phyloP scores from a whole-genome alignment of 2,329 filamentous ascomycete genomes.

The Phaeoacremonium minimum region DNA sequence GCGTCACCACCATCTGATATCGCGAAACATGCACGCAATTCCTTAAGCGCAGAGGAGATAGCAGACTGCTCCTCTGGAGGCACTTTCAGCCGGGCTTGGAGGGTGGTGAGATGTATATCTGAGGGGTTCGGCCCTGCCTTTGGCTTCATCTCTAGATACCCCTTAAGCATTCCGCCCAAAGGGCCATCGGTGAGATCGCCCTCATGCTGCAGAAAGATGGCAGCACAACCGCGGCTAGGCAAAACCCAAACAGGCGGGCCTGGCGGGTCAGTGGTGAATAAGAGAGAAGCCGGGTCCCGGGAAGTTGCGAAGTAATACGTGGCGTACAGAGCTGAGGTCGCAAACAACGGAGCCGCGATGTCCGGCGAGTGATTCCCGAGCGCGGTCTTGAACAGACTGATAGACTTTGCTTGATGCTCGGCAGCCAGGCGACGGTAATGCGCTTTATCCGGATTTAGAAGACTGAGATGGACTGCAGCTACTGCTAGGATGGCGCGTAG shows the following conservation, averaged over 20 bases:
- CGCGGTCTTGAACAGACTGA: slow-evolving; percentile 15
- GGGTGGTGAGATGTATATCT: slow-evolving; percentile 2
- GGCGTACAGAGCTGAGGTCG: slow-evolving; percentile 17
- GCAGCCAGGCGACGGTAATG: slow-evolving; percentile 8
- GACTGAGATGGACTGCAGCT: slow-evolving; percentile 14
- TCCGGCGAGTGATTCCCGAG: slow-evolving; percentile 6
- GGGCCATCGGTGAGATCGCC: slow-evolving; percentile 7
- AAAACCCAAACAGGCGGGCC: slow-evolving; percentile 17
- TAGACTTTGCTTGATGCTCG: slow-evolving; percentile 15
- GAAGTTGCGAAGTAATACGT: slow-evolving; percentile 16
- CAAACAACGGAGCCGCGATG: slow-evolving; percentile 14
- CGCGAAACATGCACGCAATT: slow-evolving; percentile 13
- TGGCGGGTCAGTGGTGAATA: slow-evolving; percentile 14
- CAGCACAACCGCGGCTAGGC: slow-evolving; percentile 14
- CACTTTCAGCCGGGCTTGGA: slow-evolving; percentile 5
- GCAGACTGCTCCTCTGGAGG: slow-evolving; percentile 4
- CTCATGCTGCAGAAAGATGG: slow-evolving; percentile 6
- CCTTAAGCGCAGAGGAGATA: slow-evolving; percentile 5
- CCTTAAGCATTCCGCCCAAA: slow-evolving; percentile 12
- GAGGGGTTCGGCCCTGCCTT: slow-evolving; percentile 5
- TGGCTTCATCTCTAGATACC: slow-evolving; percentile 3
- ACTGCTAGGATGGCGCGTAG: slow-evolving; percentile 17
- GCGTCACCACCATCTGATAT: slow-evolving; percentile 13
- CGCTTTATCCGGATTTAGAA: slow-evolving; percentile 6
- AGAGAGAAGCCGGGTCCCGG: slow-evolving; percentile 13